Evolutionary conservation across 2,329 filamentous ascomycete genomes (phyloP).

Genomic region (Mollisiaceae sp.): DNA sequence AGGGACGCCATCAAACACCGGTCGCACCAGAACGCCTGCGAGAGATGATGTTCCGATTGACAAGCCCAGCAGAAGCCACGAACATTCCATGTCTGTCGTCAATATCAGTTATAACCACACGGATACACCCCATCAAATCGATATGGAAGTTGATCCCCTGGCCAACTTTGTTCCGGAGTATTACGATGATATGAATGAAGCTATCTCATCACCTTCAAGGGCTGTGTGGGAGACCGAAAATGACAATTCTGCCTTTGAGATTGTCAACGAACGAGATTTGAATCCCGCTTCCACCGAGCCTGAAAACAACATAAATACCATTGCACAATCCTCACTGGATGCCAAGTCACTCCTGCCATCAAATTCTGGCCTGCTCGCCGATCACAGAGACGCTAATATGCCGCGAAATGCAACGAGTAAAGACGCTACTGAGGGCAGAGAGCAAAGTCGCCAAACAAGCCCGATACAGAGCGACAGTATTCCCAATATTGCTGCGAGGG

Average conservation of each 20-base stretch:
- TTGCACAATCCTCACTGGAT: not conserved
- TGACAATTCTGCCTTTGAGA: not conserved
- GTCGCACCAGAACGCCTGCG: not conserved
- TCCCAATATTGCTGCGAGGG: not conserved
- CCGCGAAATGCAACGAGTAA: not conserved
- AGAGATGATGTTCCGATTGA: not conserved
- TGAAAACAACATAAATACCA: not conserved
- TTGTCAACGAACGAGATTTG: not conserved
- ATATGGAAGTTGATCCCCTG: not conserved
- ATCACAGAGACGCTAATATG: not conserved
- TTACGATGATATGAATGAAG: not conserved
- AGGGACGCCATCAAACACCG: slow-evolving; percentile 5
- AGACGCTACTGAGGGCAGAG: not conserved
- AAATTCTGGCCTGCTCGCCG: not conserved
- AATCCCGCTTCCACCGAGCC: not conserved
- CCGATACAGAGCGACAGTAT: not conserved
- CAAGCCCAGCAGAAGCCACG: not conserved
- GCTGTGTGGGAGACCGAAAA: not conserved
- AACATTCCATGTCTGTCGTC: not conserved
- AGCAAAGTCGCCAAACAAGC: not conserved
- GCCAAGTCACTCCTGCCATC: not conserved
- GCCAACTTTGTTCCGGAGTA: not conserved
- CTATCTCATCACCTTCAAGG: not conserved
- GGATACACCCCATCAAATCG: not conserved
- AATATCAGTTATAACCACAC: not conserved